Evolutionary conservation across 345 rosid species (phyloP), one percentile per base, ranked within the genome.

Genomic region (Camelina sativa): DNA sequence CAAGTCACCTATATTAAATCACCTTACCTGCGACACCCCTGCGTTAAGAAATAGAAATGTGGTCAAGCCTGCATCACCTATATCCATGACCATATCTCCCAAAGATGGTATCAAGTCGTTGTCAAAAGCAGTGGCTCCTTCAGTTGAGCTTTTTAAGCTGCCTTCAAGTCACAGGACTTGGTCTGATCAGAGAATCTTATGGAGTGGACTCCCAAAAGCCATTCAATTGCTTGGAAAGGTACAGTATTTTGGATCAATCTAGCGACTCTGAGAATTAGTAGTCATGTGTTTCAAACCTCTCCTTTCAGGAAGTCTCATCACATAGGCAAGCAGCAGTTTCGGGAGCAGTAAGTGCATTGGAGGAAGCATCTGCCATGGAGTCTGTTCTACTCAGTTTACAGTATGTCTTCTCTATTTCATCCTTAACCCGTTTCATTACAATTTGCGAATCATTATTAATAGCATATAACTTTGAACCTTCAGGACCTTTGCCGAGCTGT

Each of bases 221-320:
- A 65, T 86, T 66, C 79, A 79, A 7, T 35, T 62, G 20, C 81
- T 79, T 34, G 87, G 82, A 61, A 86, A 82, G 81, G 89, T 85
- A 22, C 13, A 0, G 13, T 30, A 25, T 28, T 13, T 59, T 40
- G 20, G 28, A 40, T 28, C 54, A 16, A 56, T 63, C 41, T 70
- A 41, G 51, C 1, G 11, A 71, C 40, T 52, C 44, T 48, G 28
- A 59, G 25, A 43, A 61, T 30, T 56, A 52, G 25, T 35, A 58
- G 44, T 62, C 75, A 61, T 38, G 54, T 47, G 25, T 57, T 32
- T 71, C 48, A 55, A 54, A 16, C 20, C 56, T 38, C 71, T 69
- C 23, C 28, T 80, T 62, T 65, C 73, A 81, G 89, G 80, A 77
- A 66, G 80, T 75, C 62, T 69, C 76, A 52, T 74, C 61, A 19